Conservation (phyloP, 225 moss, liverwort and hornwort genomes). For the Takakia lepidozioides region DNA sequence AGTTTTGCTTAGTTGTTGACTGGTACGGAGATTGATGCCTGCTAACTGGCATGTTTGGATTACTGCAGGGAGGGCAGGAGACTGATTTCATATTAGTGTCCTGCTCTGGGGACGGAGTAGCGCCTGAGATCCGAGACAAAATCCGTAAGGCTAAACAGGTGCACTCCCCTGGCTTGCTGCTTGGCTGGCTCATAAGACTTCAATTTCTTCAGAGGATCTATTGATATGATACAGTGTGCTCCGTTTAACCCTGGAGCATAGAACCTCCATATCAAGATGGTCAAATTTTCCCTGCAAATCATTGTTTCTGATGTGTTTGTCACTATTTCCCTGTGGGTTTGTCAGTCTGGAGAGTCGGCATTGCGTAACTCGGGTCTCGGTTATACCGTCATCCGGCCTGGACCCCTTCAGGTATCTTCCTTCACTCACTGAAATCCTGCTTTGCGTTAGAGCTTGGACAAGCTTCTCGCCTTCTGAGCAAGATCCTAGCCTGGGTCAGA, state of each 20-base stretch:
- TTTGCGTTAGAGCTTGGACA: no score
- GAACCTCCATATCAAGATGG: background rate
- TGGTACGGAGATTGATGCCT: no score
- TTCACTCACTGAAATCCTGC: no score
- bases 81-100: conserved; percentile 87
- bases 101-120: conserved; percentile 75
- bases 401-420: conserved; percentile 73
- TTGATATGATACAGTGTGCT: no score
- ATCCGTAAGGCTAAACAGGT: conserved; percentile 81
- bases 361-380: conserved; percentile 79
- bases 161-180: background rate
- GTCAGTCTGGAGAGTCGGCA: conserved; percentile 76
- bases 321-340: background rate
- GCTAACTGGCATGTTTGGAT: no score
- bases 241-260: no score
- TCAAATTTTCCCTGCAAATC: background rate
- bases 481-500: no score
- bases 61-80: conserved; percentile 72
- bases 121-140: conserved; percentile 42
- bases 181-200: no score
- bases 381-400: conserved; percentile 85
- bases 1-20: no score
- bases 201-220: no score
- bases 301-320: background rate
- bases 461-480: no score